A percentile compares a stretch with the other conserved stretches of the same genome.
phyloP scores from a whole-genome alignment of 306 rosid genomes.

The Citrullus mucosospermus region DNA sequence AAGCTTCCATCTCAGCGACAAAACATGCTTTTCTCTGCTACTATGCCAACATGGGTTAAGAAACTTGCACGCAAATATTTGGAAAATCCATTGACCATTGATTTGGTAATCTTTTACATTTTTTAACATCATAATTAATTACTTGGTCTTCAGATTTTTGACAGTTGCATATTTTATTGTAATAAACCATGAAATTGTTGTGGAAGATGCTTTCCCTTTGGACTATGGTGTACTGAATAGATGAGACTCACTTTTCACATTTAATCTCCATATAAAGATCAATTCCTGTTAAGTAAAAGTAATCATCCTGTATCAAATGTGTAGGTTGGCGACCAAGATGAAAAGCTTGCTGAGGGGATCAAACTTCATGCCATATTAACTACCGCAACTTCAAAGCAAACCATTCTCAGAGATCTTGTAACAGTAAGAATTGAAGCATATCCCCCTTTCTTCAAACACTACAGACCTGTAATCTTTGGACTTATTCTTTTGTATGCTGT shows the following conservation, averaged over 20 bases:
- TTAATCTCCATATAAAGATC: background rate
- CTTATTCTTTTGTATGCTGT: background rate
- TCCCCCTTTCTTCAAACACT: conserved; percentile 1
- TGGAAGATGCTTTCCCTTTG: background rate
- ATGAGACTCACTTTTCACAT: background rate
- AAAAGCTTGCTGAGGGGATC: conserved; percentile 97
- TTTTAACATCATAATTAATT: background rate
- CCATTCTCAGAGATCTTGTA: conserved; percentile 90
- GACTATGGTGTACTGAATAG: background rate
- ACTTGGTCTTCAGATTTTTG: background rate
- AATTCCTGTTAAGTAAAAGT: background rate
- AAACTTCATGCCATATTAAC: conserved; percentile 80
- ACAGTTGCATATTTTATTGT: background rate
- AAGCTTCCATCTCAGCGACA: conserved; percentile 68
- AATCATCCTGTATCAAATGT: background rate
- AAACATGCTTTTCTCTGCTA: conserved; percentile 96
- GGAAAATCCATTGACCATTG: conserved; percentile 83
- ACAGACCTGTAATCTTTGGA: background rate
- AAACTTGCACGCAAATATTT: conserved; percentile 74
- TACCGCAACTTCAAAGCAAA: conserved; percentile 72
- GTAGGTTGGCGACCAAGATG: conserved; percentile 92
- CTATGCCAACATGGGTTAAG: conserved; percentile 94
- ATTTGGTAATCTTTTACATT: conserved; percentile 49
- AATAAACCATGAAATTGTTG: background rate
- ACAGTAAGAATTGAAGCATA: conserved; percentile 44